These are phyloP conservation scores for Blastobotrys attinorum DNA, from an alignment of 805 yeast genomes.

Conservation along the genomic window DNA sequence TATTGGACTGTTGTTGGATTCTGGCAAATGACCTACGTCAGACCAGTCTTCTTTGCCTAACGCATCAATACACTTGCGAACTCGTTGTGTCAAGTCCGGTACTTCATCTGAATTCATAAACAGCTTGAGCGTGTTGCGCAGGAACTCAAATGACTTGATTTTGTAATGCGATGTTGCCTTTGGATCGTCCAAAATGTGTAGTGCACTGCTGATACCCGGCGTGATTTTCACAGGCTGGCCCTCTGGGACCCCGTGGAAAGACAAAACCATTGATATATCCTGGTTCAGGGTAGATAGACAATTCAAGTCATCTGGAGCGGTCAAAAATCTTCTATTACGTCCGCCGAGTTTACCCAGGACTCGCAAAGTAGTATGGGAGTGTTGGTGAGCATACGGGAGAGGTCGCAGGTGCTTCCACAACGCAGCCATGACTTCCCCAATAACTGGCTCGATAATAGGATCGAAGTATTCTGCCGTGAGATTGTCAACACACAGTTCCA, in stretches of 20 bases:
- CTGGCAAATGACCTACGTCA: slow-evolving; percentile 23
- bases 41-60: slow-evolving; percentile 36
- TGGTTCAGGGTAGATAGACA: slow-evolving; percentile 47
- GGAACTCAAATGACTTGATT: slow-evolving; percentile 66
- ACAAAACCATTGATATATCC: slow-evolving; percentile 60
- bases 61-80: slow-evolving; percentile 20
- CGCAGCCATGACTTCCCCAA: slow-evolving; percentile 89
- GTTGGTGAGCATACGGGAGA: slow-evolving; percentile 89
- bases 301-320: slow-evolving; percentile 61
- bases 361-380: slow-evolving; percentile 88
- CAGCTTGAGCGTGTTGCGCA: slow-evolving; percentile 57
- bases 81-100: slow-evolving; percentile 25
- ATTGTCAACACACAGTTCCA: slow-evolving; percentile 93
- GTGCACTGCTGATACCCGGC: slow-evolving; percentile 74
- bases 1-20: slow-evolving; percentile 14
- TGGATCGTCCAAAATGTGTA: slow-evolving; percentile 64
- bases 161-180: slow-evolving; percentile 53
- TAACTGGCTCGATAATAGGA: slow-evolving; percentile 93
- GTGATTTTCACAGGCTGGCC: slow-evolving; percentile 70
- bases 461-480: slow-evolving; percentile 94
- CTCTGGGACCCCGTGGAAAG: slow-evolving; percentile 57
- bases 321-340: slow-evolving; percentile 77
- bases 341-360: slow-evolving; percentile 96
- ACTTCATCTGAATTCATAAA: slow-evolving; percentile 51
- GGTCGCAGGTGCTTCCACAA: slow-evolving; percentile 88